phyloP scores from a whole-genome alignment of 2,329 filamentous ascomycete species.

The Rutstroemia sp. region DNA sequence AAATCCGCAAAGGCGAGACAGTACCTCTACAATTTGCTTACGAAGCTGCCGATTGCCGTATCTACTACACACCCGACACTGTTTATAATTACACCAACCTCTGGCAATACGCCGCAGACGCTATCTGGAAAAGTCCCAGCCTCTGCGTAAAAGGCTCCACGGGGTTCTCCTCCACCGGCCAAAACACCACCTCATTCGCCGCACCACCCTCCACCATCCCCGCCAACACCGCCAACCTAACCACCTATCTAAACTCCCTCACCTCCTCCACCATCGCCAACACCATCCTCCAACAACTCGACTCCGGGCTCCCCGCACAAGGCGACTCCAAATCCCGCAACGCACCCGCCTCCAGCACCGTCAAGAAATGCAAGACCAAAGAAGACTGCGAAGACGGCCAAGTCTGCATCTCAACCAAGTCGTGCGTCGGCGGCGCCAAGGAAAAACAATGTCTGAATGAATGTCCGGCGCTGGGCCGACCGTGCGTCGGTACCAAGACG shows the following conservation, averaged over 20 bases:
- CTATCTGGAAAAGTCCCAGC: constrained; percentile 33
- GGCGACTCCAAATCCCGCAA: not conserved
- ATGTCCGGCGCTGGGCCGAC: not conserved
- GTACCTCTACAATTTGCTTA: constrained; percentile 51
- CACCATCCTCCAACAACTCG: constrained; percentile 1
- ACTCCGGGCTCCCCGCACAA: not conserved
- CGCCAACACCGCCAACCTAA: not conserved
- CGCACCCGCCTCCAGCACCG: not conserved
- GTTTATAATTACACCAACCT: constrained; percentile 39
- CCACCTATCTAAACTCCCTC: not conserved
- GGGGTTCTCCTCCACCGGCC: constrained; percentile 6
- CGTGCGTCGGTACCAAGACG: not conserved
- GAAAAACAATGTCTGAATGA: not conserved
- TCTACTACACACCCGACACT: constrained; percentile 51
- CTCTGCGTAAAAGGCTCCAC: constrained; percentile 25
- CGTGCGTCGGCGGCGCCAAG: not conserved
- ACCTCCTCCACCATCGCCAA: constrained; percentile 5
- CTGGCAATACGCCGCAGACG: constrained; percentile 40
- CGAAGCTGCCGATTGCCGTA: constrained; percentile 51
- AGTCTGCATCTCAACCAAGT: not conserved
- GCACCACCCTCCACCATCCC: not conserved
- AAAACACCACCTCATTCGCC: not conserved
- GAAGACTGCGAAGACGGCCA: not conserved
- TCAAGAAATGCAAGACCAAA: not conserved
- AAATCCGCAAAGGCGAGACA: constrained; percentile 26